Percentiles rank a stretch among this genome's conserved stretches.
Evolutionary conservation across 106 monocot genomes (phyloP).

Genomic region (Phalaenopsis aphrodite): DNA sequence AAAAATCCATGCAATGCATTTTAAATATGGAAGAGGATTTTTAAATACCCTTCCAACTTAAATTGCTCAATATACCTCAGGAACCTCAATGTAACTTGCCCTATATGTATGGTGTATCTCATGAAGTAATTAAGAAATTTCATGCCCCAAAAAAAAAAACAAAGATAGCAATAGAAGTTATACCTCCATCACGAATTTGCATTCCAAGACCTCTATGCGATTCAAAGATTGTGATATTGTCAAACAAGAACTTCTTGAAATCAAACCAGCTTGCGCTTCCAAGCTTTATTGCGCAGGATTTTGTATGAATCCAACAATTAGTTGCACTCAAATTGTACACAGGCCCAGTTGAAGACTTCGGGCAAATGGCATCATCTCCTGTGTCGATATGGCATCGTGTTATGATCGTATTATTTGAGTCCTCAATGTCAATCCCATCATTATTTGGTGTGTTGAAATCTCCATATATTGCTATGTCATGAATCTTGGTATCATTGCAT

Average conservation of each 20-base stretch:
- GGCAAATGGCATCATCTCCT: conserved; percentile 94
- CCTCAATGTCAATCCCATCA: conserved; percentile 92
- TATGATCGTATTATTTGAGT: conserved; percentile 92
- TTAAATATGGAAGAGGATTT: too few species aligned
- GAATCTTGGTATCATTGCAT: conserved; percentile 36
- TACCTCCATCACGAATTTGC: conserved; percentile 98
- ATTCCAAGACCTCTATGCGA: conserved; percentile 85
- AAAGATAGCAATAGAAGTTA: conserved; percentile 1
- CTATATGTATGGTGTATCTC: not conserved
- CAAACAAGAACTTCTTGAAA: conserved; percentile 51
- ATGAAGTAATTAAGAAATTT: not conserved
- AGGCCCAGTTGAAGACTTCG: conserved; percentile 76
- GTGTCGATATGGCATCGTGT: conserved; percentile 83
- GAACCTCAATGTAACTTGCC: not conserved
- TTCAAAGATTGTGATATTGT: conserved; percentile 81
- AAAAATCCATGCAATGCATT: too few species aligned
- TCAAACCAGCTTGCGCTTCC: conserved; percentile 87
- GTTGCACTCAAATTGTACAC: conserved; percentile 63
- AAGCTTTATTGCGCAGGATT: conserved; percentile 83
- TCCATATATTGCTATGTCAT: conserved; percentile 67
- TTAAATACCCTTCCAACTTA: too few species aligned
- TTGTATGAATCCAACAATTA: conserved; percentile 86
- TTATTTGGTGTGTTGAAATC: conserved; percentile 93
- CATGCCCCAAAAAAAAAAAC: not conserved
- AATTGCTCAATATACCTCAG: too few species aligned